Evolutionary conservation across 164 flowering plant genomes (phyloP).

Genomic region (Platanus orientalis): DNA sequence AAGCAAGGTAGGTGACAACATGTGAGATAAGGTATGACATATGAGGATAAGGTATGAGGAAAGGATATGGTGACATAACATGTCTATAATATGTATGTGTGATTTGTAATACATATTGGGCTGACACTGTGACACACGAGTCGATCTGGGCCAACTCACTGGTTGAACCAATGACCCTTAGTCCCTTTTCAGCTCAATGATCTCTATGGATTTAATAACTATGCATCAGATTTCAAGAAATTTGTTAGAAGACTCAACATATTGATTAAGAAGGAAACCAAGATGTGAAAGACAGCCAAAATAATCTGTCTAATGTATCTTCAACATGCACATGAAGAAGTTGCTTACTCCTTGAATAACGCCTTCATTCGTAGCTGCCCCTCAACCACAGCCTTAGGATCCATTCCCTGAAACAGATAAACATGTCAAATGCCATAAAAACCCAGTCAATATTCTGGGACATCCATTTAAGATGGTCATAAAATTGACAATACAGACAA

Average conservation of each 20-base stretch:
- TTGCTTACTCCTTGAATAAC: slow-evolving; percentile 65
- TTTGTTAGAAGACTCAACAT: background rate
- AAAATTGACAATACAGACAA: background rate
- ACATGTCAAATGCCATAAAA: background rate
- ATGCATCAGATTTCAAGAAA: no score
- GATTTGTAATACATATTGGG: no score
- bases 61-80: no score
- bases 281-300: background rate
- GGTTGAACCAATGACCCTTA: no score
- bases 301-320: background rate
- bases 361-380: slow-evolving; percentile 45
- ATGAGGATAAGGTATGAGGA: no score
- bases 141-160: no score
- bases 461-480: background rate
- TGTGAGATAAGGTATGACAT: no score
- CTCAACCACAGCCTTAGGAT: slow-evolving; percentile 45
- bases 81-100: no score
- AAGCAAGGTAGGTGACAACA: no score
- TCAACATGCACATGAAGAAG: slow-evolving; percentile 2
- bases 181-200: no score
- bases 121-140: no score
- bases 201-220: no score
- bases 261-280: background rate
- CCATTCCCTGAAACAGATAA: slow-evolving; percentile 44
- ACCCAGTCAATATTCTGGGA: background rate